These are phyloP conservation scores for Zalerion maritima DNA, from an alignment of 495 filamentous ascomycete genomes.

Conservation along the genomic window DNA sequence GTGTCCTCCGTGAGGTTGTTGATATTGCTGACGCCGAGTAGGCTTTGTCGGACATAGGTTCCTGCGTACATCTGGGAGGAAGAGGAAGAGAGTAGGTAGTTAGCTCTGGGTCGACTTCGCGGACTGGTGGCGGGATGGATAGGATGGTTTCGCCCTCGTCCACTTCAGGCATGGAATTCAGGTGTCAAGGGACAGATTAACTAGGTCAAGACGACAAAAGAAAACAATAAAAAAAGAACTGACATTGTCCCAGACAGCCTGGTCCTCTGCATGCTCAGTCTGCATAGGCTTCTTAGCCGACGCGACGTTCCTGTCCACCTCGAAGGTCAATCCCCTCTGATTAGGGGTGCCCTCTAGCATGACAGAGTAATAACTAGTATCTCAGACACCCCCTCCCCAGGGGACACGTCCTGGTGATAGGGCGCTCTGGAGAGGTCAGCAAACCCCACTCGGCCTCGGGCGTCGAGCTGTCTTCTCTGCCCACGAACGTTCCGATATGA, in stretches of 20 bases:
- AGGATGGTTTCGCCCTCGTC: too few species aligned
- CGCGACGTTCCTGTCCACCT: too few species aligned
- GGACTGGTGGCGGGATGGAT: slow-evolving; percentile 8
- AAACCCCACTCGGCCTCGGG: slow-evolving; percentile 15
- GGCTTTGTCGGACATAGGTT: slow-evolving; percentile 25
- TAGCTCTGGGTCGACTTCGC: slow-evolving; percentile 19
- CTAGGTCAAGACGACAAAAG: too few species aligned
- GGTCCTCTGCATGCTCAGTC: too few species aligned
- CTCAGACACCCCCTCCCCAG: too few species aligned
- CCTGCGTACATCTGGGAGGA: slow-evolving; percentile 16
- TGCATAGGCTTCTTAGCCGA: too few species aligned
- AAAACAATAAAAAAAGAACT: too few species aligned
- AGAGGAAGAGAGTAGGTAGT: slow-evolving; percentile 10
- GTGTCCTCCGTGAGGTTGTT: slow-evolving; percentile 26
- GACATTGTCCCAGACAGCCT: slow-evolving; percentile 21
- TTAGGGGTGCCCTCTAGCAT: slow-evolving; percentile 24
- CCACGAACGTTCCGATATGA: slow-evolving; percentile 19
- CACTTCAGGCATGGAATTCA: too few species aligned
- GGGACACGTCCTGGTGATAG: too few species aligned
- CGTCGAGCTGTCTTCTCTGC: slow-evolving; percentile 13
- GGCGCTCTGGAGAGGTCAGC: slow-evolving; percentile 12
- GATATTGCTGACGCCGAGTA: slow-evolving; percentile 27
- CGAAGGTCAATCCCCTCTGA: too few species aligned
- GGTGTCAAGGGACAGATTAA: too few species aligned
- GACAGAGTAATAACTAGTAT: too few species aligned